A percentile compares a stretch with the other conserved stretches of the same genome.
phyloP scores from a whole-genome alignment of 306 rosid genomes.

The Glycyrrhiza uralensis region DNA sequence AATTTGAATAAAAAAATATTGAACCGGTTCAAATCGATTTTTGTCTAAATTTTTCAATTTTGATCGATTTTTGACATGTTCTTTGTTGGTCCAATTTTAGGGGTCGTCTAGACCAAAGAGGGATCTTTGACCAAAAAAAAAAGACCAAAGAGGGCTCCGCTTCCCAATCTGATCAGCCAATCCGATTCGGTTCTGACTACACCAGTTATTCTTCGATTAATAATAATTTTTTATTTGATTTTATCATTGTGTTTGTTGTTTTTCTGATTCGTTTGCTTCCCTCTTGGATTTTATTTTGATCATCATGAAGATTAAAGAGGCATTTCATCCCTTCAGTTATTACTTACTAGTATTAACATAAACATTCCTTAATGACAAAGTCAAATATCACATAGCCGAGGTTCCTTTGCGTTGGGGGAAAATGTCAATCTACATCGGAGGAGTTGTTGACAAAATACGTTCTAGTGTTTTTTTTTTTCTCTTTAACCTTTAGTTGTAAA shows the following conservation, averaged over 20 bases:
- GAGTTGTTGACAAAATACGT: not conserved
- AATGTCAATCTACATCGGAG: not conserved
- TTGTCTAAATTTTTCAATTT: no score
- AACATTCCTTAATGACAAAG: constrained; percentile 31
- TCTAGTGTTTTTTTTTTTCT: not conserved
- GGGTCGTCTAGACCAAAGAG: no score
- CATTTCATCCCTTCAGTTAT: not conserved
- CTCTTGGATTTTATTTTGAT: not conserved
- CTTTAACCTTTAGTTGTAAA: not conserved
- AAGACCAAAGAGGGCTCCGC: no score
- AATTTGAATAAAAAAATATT: no score
- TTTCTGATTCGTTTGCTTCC: not conserved
- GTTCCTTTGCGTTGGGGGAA: constrained; percentile 26
- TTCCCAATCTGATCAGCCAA: no score
- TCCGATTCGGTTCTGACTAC: no score
- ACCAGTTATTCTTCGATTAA: no score
- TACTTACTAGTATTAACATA: no score
- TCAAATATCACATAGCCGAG: not conserved
- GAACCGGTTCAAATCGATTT: no score
- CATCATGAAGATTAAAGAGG: not conserved
- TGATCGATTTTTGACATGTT: no score
- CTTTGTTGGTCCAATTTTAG: no score
- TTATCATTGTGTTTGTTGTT: not conserved
- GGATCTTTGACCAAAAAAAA: no score
- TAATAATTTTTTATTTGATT: not conserved